Conservation (phyloP, 2,329 filamentous ascomycete genomes). For the Claviceps pusilla region DNA sequence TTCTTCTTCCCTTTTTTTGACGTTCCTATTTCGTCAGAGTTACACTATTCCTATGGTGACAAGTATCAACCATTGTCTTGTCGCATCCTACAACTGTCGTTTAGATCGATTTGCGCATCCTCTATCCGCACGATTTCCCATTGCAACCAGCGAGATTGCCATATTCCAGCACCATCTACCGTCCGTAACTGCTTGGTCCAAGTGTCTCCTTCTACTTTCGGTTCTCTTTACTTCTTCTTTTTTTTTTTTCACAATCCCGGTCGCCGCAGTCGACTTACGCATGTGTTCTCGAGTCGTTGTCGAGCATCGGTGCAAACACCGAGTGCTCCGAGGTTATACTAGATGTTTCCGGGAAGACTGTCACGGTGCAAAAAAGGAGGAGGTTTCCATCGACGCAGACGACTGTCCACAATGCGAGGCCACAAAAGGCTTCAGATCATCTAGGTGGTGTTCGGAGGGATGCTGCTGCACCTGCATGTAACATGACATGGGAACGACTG, state of each 20-base stretch:
- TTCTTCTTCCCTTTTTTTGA: background rate
- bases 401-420: conserved; percentile 22
- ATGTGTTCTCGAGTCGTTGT: conserved; percentile 22
- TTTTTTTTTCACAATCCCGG: background rate
- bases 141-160: background rate
- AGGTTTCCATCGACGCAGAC: conserved; percentile 16
- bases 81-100: background rate
- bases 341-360: conserved; percentile 20
- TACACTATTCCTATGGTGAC: background rate
- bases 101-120: background rate
- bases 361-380: conserved; percentile 14
- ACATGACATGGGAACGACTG: background rate
- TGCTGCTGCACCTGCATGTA: conserved; percentile 19
- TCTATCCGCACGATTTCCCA: background rate
- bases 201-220: background rate
- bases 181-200: background rate
- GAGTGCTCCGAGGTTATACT: conserved; percentile 20
- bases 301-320: conserved; percentile 23
- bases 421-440: conserved; percentile 15
- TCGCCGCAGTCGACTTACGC: background rate
- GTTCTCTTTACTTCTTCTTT: background rate
- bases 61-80: background rate
- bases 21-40: background rate
- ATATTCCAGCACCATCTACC: too few species aligned
- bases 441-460: conserved; percentile 22